Evolutionary conservation across 2,329 filamentous ascomycete species (phyloP), one percentile per base, ranked within the genome.

Genomic region (Hypoxylon sp.): DNA sequence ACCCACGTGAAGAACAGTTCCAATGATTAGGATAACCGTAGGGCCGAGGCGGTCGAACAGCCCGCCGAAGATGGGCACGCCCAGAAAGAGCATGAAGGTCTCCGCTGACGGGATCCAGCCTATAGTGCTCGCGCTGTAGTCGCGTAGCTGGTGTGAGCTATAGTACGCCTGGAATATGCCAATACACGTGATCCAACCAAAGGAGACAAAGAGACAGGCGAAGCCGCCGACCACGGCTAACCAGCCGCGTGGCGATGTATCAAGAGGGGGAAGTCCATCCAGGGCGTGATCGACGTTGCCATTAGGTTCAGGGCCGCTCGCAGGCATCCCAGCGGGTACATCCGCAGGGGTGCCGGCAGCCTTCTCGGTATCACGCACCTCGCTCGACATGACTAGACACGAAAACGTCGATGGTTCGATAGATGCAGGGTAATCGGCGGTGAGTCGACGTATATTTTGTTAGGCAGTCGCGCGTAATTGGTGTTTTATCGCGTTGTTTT

Each of bases 181-280:
- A 22, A 64, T 56, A 24, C 61, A 64, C 24, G 55, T 64, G 24
- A 64, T 58, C 61, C 61, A 64, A n/a, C 61, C 61, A 42, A 64
- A 64, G 9, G 61, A 64, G 5, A 56, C 52, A n/a, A 64, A 64
- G 9, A 64, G 54, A 10, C 61, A 64, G 13, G 53, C 53, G 10
- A 56, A 63, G 8, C 50, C 59, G 42, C 59, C 59, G 14, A 47
- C 51, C 8, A 63, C 59, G 19, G 59, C 51, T 13, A 63, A 17
- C 59, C 59, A 63, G 9, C 51, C 59, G 24, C 47, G 47, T 6
- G 24, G 47, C 5, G 47, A 50, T n/a, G 5, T 50, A 14, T 50
- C 47, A 5, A 50, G 24, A 50, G 47, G 52, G 14, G 52, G 52
- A 8, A 55, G 37, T 3, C 3, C 35, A 33, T 55, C 22, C 2